Evolutionary conservation across 2,329 filamentous ascomycete genomes (phyloP).

Genomic region (Cladosporium sp.): DNA sequence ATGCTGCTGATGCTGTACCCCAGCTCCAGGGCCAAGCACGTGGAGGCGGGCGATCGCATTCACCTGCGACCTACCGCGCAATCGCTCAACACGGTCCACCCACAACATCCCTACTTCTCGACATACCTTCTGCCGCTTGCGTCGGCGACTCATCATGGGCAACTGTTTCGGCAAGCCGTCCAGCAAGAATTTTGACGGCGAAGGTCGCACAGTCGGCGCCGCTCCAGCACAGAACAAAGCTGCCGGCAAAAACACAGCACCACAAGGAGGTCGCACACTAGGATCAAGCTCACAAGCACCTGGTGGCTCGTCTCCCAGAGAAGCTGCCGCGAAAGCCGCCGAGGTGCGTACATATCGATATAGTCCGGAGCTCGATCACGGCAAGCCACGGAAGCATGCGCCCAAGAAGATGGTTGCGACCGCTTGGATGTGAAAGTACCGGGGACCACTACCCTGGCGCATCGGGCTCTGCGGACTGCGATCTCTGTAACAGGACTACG

Average conservation of each 20-base stretch:
- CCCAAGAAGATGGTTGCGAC: conserved; percentile 15
- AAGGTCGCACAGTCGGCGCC: conserved; percentile 62
- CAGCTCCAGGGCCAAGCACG: background rate
- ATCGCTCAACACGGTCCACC: background rate
- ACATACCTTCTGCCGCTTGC: no score
- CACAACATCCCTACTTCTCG: background rate
- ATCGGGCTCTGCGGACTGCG: background rate
- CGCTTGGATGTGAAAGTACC: conserved; percentile 15
- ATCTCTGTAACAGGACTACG: background rate
- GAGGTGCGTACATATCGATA: conserved; percentile 58
- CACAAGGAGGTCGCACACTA: conserved; percentile 54
- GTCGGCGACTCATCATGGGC: conserved; percentile 58
- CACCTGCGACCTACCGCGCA: background rate
- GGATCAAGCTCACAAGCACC: conserved; percentile 43
- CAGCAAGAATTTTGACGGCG: conserved; percentile 64
- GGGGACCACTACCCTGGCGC: background rate
- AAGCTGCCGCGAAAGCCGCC: conserved; percentile 73
- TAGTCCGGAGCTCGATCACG: background rate
- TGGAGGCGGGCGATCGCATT: background rate
- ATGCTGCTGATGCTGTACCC: background rate
- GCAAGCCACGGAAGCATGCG: background rate
- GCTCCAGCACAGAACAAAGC: conserved; percentile 7
- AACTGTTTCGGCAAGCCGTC: conserved; percentile 72
- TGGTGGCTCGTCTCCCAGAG: conserved; percentile 44
- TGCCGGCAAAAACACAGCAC: conserved; percentile 36